A percentile compares a stretch with the other conserved stretches of the same genome.
phyloP scores from a whole-genome alignment of 306 rosid genomes.

The Quercus engelmannii region DNA sequence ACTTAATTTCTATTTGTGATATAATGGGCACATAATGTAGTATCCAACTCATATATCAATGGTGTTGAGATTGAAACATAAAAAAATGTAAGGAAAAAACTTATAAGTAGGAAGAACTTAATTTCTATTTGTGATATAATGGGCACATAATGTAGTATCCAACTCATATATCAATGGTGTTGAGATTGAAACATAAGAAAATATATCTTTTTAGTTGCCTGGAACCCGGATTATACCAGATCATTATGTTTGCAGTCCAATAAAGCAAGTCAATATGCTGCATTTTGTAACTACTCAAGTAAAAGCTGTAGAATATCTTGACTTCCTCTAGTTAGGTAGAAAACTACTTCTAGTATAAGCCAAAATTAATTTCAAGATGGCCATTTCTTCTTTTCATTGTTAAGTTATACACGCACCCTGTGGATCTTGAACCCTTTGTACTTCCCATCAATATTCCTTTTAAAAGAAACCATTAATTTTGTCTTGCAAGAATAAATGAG shows the following conservation, averaged over 20 bases:
- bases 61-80: not conserved
- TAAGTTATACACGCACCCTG: too few species aligned
- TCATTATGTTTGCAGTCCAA: not conserved
- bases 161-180: not conserved
- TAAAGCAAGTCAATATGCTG: not conserved
- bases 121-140: not conserved
- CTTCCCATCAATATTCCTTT: not conserved
- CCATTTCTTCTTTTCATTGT: too few species aligned
- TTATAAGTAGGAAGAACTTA: not conserved
- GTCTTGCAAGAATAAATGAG: not conserved
- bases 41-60: not conserved
- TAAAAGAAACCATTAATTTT: not conserved
- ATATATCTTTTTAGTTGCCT: not conserved
- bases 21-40: not conserved
- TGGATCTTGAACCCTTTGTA: too few species aligned
- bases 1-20: not conserved
- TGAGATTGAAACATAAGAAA: not conserved
- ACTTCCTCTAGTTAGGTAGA: not conserved
- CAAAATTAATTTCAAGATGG: not conserved
- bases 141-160: not conserved
- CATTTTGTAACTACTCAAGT: not conserved
- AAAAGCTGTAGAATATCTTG: not conserved
- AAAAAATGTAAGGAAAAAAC: not conserved
- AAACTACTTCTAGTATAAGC: not conserved
- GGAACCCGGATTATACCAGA: not conserved